Conservation (phyloP, 257 asterid species). For the Orobanche coerulescens region DNA sequence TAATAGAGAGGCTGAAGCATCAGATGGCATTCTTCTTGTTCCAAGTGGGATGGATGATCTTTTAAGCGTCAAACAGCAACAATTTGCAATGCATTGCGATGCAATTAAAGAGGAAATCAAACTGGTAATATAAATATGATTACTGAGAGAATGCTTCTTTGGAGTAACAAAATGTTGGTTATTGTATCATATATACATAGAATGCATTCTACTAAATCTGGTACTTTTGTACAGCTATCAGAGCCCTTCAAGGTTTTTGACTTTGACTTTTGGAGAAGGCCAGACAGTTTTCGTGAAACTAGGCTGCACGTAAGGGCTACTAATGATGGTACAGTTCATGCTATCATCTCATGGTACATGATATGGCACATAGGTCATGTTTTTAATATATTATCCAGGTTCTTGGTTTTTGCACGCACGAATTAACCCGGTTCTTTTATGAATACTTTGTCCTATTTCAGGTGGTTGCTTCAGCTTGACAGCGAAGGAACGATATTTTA, state of each 20-base stretch:
- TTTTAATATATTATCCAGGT: slow-evolving; percentile 19
- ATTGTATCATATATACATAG: not conserved
- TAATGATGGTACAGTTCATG: slow-evolving; percentile 75
- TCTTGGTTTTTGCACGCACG: not conserved
- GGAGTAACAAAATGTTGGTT: not conserved
- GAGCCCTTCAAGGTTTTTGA: slow-evolving; percentile 90
- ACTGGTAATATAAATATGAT: slow-evolving; percentile 41
- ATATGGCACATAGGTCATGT: slow-evolving; percentile 24
- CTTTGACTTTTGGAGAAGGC: slow-evolving; percentile 94
- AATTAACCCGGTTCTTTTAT: slow-evolving; percentile 1
- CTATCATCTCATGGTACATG: slow-evolving; percentile 84
- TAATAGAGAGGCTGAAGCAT: slow-evolving; percentile 50
- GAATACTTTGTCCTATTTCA: slow-evolving; percentile 27
- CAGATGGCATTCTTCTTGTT: slow-evolving; percentile 63
- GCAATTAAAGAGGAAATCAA: slow-evolving; percentile 62
- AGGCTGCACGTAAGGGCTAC: slow-evolving; percentile 58
- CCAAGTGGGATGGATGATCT: slow-evolving; percentile 51
- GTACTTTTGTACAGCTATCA: slow-evolving; percentile 56
- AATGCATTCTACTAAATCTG: slow-evolving; percentile 22
- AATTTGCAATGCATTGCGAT: slow-evolving; percentile 83
- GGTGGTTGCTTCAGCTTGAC: slow-evolving; percentile 99
- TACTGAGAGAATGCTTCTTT: not conserved
- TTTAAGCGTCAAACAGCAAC: slow-evolving; percentile 47
- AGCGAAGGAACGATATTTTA: slow-evolving; percentile 70
- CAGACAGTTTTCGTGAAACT: slow-evolving; percentile 60